Conservation (phyloP, 352 stramenopile genomes). For the Elongisporangium anandrum region DNA sequence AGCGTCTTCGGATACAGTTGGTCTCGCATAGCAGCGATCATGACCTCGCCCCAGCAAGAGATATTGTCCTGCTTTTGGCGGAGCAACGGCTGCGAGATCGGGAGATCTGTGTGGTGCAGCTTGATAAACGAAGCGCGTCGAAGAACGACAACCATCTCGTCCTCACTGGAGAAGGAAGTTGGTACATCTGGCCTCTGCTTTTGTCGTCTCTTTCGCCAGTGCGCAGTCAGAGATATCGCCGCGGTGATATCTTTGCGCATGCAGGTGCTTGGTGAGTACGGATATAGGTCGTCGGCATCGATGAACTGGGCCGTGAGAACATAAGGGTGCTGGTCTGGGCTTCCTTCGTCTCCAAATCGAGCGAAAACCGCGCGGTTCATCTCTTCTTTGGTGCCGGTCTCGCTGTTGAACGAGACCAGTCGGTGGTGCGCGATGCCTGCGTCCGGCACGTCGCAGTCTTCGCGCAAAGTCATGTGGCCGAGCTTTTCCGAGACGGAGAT, state of each 20-base stretch:
- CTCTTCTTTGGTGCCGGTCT: background rate
- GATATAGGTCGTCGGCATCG: slow-evolving; percentile 31
- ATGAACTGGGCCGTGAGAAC: slow-evolving; percentile 18
- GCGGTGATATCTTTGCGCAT: slow-evolving; percentile 28
- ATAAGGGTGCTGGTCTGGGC: slow-evolving; percentile 21
- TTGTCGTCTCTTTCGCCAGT: no score
- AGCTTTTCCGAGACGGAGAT: slow-evolving; percentile 56
- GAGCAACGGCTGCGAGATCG: slow-evolving; percentile 4
- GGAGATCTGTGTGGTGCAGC: slow-evolving; percentile 17
- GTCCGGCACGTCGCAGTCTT: slow-evolving; percentile 43
- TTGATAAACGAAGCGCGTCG: slow-evolving; percentile 18
- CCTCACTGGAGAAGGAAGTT: background rate
- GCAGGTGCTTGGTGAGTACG: slow-evolving; percentile 14
- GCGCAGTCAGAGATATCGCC: slow-evolving; percentile 6
- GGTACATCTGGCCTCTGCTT: no score
- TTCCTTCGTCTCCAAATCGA: slow-evolving; percentile 26
- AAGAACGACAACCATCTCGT: slow-evolving; percentile 23
- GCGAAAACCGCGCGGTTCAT: background rate
- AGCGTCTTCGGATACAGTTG: slow-evolving; percentile 10
- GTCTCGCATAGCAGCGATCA: slow-evolving; percentile 24
- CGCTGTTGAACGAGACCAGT: slow-evolving; percentile 24
- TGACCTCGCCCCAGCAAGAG: slow-evolving; percentile 18
- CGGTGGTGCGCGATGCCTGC: slow-evolving; percentile 40
- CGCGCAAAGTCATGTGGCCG: slow-evolving; percentile 47
- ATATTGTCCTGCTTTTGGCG: slow-evolving; percentile 21